Base-by-base conservation (phyloP, 768 basidiomycete species). In the Cyclocybe cylindracea region DNA sequence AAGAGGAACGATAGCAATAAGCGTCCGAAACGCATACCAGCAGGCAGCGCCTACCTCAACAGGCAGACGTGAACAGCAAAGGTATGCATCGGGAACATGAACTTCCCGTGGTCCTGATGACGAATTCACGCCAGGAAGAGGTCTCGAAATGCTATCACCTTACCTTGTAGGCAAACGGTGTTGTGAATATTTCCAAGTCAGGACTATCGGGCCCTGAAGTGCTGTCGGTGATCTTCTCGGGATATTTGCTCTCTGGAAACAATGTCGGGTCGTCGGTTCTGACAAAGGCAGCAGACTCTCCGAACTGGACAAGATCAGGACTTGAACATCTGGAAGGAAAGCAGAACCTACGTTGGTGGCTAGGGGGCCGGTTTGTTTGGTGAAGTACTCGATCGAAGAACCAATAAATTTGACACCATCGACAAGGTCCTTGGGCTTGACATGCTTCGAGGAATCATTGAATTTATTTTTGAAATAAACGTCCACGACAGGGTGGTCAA, bases 401-500 rank as follows among this genome's bases (percentile, higher is more conserved):
- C 56, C 55, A 5, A 73, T 2, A 10, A 76, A 40, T 47, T 66
- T 66, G 2, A 65, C 19, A 1, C 48, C 44, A 5, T 74, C 69
- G 0, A 45, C 10, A 3, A 73, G 6, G 8, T 57, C 66, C 16
- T 58, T 51, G 1, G 77, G 77, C 10, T 57, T 60, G 41, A 83
- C 49, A 51, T 67, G 79, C 47, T 67, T 74, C 18, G 78, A 49
- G 1, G 82, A 79, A 1, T 62, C 51, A 42, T 75, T 71, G 10
- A 62, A 66, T 53, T 79, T 84, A 55, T 82, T 82, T 60, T 75
- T 78, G 64, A 84, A 74, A 53, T 77, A 72, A 18, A 86, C 51
- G 59, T 79, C 73, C 48, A 87, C 74, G 24, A 78, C 73, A 1
- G 78, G 75, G 57, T 95, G 93, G 65, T 95, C 93, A 44, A 79